Evolutionary conservation across 805 yeast species (phyloP).

Genomic region (Grigorovia transvaalensis): DNA sequence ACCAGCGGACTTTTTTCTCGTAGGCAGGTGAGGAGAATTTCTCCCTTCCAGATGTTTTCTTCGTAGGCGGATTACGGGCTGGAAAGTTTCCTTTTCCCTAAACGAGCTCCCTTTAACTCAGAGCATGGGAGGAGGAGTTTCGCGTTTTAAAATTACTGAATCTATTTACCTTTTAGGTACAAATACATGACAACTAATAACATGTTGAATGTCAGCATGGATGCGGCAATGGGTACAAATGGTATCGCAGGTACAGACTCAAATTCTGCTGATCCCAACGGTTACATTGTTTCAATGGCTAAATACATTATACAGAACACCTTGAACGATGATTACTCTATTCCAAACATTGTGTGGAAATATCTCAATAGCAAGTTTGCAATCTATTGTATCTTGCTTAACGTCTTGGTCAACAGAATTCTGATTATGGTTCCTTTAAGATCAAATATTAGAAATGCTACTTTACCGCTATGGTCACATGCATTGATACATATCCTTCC

Average conservation of each 20-base stretch:
- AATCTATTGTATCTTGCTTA: constrained; percentile 45
- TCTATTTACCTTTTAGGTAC: no score
- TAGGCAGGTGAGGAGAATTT: no score
- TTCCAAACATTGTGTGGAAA: constrained; percentile 4
- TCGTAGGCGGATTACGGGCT: no score
- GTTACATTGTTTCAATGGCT: neutral
- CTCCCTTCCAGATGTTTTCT: no score
- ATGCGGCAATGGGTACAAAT: neutral
- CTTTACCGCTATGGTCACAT: constrained; percentile 22
- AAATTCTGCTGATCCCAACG: neutral
- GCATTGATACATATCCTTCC: constrained; percentile 25
- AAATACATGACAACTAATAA: no score
- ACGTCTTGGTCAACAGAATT: constrained; percentile 47
- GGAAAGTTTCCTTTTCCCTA: no score
- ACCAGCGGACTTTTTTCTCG: no score
- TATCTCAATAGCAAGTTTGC: constrained; percentile 44
- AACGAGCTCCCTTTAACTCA: no score
- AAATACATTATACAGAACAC: neutral
- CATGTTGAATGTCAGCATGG: neutral
- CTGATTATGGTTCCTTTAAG: constrained; percentile 47
- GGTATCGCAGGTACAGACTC: neutral
- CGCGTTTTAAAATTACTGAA: no score
- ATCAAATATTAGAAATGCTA: constrained; percentile 21
- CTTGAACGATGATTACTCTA: neutral
- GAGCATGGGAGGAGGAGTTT: no score